Percentiles rank a stretch among this genome's conserved stretches.
These are phyloP conservation scores for Xylariales sp. DNA, from an alignment of 2,329 filamentous ascomycete species.

Conservation along the genomic window DNA sequence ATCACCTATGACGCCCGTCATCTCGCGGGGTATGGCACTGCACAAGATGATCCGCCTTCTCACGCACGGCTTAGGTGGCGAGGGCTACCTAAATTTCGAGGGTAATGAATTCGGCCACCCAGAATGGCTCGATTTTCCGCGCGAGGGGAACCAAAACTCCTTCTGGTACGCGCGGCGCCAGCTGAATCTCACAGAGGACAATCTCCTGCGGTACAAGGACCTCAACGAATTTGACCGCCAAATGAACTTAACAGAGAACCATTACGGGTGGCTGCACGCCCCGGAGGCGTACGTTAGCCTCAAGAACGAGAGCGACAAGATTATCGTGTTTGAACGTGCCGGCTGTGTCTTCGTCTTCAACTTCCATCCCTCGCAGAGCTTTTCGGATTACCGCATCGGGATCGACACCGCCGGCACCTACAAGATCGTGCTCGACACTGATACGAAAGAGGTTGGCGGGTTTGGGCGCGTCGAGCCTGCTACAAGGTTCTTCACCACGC, in stretches of 20 bases:
- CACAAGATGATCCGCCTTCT: slow-evolving; percentile 98
- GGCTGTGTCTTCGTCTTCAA: slow-evolving; percentile 96
- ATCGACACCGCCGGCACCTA: slow-evolving; percentile 89
- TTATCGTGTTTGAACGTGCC: slow-evolving; percentile 93
- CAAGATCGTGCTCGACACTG: slow-evolving; percentile 84
- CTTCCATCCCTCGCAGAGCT: slow-evolving; percentile 87
- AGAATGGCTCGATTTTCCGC: slow-evolving; percentile 98
- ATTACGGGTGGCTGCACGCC: slow-evolving; percentile 90
- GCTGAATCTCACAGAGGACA: slow-evolving; percentile 90
- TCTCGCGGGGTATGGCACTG: slow-evolving; percentile 89
- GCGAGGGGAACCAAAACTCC: slow-evolving; percentile 90
- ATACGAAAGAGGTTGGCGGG: slow-evolving; percentile 81
- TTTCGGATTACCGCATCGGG: slow-evolving; percentile 91
- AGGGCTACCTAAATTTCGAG: slow-evolving; percentile 98
- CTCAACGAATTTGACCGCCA: slow-evolving; percentile 92
- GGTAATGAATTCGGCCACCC: slow-evolving; percentile 99
- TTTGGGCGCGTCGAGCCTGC: slow-evolving; percentile 79
- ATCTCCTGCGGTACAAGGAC: slow-evolving; percentile 86
- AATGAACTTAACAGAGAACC: slow-evolving; percentile 89
- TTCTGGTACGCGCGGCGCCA: slow-evolving; percentile 96
- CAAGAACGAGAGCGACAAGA: slow-evolving; percentile 94
- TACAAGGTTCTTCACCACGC: slow-evolving; percentile 93
- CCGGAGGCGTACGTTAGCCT: slow-evolving; percentile 91
- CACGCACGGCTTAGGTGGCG: slow-evolving; percentile 90
- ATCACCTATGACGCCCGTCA: slow-evolving; percentile 84